Percentiles rank a stretch among this genome's conserved stretches.
Evolutionary conservation across 176 grass and related monocot species (phyloP).

Genomic region (Lolium rigidum): DNA sequence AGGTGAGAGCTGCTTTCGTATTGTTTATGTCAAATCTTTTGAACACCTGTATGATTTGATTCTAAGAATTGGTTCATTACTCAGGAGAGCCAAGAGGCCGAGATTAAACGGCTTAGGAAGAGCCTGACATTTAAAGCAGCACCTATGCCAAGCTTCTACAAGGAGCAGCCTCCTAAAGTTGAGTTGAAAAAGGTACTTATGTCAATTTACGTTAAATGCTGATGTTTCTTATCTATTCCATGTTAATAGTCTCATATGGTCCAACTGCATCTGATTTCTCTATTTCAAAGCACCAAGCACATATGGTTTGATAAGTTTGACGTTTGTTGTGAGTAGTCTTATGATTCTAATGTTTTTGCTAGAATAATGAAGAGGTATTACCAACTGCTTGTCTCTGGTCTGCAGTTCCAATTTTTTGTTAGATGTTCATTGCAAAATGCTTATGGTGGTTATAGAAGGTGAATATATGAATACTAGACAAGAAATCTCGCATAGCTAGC

Average conservation of each 20-base stretch:
- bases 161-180: constrained; percentile 87
- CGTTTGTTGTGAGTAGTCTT: background rate
- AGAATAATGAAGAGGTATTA: background rate
- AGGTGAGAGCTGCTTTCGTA: constrained; percentile 51
- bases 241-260: constrained; percentile 20
- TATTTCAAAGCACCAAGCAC: constrained; percentile 5
- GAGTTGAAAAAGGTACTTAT: constrained; percentile 88
- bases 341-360: constrained; percentile 28
- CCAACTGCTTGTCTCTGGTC: background rate
- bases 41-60: constrained; percentile 8
- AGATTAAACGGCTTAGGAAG: constrained; percentile 93
- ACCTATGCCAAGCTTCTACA: constrained; percentile 97
- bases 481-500: background rate
- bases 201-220: constrained; percentile 15
- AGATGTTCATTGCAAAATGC: background rate
- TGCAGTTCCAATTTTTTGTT: background rate
- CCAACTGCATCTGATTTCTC: constrained; percentile 15
- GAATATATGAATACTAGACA: background rate
- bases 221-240: background rate
- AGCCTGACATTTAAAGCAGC: constrained; percentile 93
- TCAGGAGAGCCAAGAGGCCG: constrained; percentile 96
- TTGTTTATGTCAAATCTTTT: constrained; percentile 33
- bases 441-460: background rate
- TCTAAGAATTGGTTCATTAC: constrained; percentile 43
- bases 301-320: background rate